A percentile compares a stretch with the other conserved stretches of the same genome.
phyloP scores from a whole-genome alignment of 1,284 basidiomycete species.

The Papiliotrema laurentii region DNA sequence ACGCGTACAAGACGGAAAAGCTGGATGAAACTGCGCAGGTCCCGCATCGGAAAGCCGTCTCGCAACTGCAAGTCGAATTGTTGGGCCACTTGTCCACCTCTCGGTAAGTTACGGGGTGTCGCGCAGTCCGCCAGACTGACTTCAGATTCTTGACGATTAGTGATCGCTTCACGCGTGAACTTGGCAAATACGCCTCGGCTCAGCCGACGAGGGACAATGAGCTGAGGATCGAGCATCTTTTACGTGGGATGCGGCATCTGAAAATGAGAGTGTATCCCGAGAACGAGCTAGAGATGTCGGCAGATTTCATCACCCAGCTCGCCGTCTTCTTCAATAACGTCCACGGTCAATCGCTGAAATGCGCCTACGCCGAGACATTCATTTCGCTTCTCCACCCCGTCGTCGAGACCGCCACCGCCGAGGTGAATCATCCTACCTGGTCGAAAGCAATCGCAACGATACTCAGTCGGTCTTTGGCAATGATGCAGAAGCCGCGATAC shows the following conservation, averaged over 20 bases:
- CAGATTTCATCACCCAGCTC: slow-evolving; percentile 81
- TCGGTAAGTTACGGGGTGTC: slow-evolving; percentile 58
- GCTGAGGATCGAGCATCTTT: slow-evolving; percentile 71
- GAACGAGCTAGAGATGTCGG: slow-evolving; percentile 86
- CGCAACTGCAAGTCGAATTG: slow-evolving; percentile 73
- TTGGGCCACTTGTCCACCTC: slow-evolving; percentile 74
- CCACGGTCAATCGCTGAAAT: slow-evolving; percentile 79
- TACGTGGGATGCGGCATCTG: slow-evolving; percentile 71
- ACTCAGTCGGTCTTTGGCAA: slow-evolving; percentile 75
- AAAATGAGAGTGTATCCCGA: slow-evolving; percentile 89
- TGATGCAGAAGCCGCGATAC: slow-evolving; percentile 85
- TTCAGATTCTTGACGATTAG: slow-evolving; percentile 77
- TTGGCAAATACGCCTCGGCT: slow-evolving; percentile 63
- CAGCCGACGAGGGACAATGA: slow-evolving; percentile 74
- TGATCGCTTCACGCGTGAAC: slow-evolving; percentile 74
- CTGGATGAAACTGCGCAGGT: slow-evolving; percentile 39
- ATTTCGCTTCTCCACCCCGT: slow-evolving; percentile 79
- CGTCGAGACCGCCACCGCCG: slow-evolving; percentile 89
- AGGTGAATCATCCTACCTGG: slow-evolving; percentile 94
- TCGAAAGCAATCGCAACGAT: slow-evolving; percentile 83
- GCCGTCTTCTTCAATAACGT: slow-evolving; percentile 78
- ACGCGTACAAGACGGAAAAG: slow-evolving; percentile 73
- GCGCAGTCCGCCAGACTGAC: slow-evolving; percentile 1
- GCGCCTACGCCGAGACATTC: slow-evolving; percentile 79
- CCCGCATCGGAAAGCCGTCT: slow-evolving; percentile 71